phyloP scores from a whole-genome alignment of 2,329 filamentous ascomycete genomes.

The Fusarium stilboides region DNA sequence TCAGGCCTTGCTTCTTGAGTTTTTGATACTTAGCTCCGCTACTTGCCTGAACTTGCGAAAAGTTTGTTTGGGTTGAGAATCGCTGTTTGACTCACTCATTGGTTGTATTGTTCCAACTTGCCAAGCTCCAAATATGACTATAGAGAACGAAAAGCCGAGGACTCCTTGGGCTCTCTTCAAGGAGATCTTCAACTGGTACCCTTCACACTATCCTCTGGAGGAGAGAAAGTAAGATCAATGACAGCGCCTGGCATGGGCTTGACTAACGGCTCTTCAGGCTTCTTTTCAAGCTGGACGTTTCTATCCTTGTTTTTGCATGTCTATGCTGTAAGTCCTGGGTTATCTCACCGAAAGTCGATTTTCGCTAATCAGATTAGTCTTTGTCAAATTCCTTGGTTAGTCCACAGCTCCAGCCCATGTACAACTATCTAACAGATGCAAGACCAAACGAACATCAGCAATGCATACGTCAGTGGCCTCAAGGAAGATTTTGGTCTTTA shows the following conservation, averaged over 20 bases:
- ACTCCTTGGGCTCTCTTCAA: constrained; percentile 1
- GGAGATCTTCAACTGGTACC: constrained; percentile 18
- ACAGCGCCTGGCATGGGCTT: neutral
- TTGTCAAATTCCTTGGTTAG: neutral
- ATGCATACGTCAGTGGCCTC: constrained; percentile 58
- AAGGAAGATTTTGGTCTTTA: constrained; percentile 52
- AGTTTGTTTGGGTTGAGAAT: no score
- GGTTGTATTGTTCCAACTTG: no score
- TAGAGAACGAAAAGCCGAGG: neutral
- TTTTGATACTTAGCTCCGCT: neutral
- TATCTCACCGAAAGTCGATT: neutral
- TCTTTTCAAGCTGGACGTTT: neutral
- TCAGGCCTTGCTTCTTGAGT: no score
- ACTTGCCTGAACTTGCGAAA: neutral
- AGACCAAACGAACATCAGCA: constrained; percentile 50
- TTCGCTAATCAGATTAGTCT: neutral
- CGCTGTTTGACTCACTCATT: no score
- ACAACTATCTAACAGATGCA: constrained; percentile 4
- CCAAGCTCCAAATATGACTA: neutral
- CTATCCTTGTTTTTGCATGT: neutral
- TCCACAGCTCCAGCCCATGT: neutral
- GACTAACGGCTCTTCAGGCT: neutral
- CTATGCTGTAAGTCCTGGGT: neutral
- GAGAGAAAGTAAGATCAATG: constrained; percentile 36
- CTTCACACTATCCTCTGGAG: constrained; percentile 46